Conservation (phyloP, 2,329 filamentous ascomycete species). For the Torrubiella hemipterigena region DNA sequence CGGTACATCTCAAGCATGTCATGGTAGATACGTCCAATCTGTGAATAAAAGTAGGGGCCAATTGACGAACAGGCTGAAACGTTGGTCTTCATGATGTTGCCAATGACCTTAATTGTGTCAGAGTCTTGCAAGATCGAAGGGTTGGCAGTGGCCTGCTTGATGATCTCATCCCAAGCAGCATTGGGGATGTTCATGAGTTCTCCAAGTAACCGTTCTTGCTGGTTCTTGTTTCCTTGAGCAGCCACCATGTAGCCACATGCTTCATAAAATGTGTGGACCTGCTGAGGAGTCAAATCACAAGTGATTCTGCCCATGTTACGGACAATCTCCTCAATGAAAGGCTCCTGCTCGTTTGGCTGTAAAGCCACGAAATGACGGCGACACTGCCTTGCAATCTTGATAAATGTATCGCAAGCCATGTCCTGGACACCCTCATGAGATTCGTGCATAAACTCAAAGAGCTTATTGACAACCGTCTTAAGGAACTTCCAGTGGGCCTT, state of each 20-base stretch:
- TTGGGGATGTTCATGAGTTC: constrained; percentile 94
- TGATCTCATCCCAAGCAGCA: constrained; percentile 89
- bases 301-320: constrained; percentile 93
- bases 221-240: constrained; percentile 87
- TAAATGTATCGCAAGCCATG: constrained; percentile 99
- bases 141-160: constrained; percentile 73
- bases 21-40: constrained; percentile 93
- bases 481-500: constrained; percentile 99
- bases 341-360: constrained; percentile 86
- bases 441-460: constrained; percentile 99
- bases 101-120: constrained; percentile 96
- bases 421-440: constrained; percentile 98
- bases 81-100: constrained; percentile 99
- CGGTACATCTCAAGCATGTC: constrained; percentile 99
- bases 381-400: constrained; percentile 98
- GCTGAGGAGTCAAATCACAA: constrained; percentile 85
- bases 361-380: constrained; percentile 93
- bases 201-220: constrained; percentile 81
- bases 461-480: constrained; percentile 98
- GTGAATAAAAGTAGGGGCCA: constrained; percentile 93
- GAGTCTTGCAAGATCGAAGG: constrained; percentile 79
- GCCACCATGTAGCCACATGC: constrained; percentile 99
- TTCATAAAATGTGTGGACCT: constrained; percentile 98
- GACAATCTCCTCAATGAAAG: constrained; percentile 98
- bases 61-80: constrained; percentile 97